Conservation (phyloP, 78 protist genomes). For the Ministeria vibrans region DNA sequence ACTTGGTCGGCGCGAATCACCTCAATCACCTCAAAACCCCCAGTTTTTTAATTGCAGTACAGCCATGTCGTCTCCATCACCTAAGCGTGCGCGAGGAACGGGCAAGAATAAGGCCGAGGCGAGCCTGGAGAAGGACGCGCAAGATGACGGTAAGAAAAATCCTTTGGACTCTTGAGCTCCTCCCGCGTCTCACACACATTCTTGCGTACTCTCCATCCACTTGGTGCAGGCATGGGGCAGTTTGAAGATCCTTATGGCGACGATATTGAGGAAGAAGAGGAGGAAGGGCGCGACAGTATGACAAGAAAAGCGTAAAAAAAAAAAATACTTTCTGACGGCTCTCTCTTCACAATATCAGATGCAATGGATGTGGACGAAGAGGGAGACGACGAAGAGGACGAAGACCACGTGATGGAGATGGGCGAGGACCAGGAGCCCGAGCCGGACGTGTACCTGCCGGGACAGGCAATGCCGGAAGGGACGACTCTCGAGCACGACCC, state of each 20-base stretch:
- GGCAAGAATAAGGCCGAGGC: too few species aligned
- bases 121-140: too few species aligned
- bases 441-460: background rate
- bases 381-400: background rate
- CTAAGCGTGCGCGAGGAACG: too few species aligned
- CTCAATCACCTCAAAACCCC: too few species aligned
- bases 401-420: background rate
- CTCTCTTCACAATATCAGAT: background rate
- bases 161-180: too few species aligned
- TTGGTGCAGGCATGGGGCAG: slow-evolving; percentile 5
- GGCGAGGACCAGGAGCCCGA: background rate
- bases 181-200: too few species aligned
- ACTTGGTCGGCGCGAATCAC: too few species aligned
- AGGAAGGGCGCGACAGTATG: background rate
- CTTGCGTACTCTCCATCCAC: too few species aligned
- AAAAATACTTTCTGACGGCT: background rate
- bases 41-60: too few species aligned
- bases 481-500: slow-evolving; percentile 55
- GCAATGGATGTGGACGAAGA: background rate
- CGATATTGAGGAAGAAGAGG: slow-evolving; percentile 4
- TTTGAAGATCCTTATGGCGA: background rate
- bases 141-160: too few species aligned
- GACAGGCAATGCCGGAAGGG: slow-evolving; percentile 23
- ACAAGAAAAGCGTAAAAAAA: background rate
- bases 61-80: too few species aligned